Conservation (phyloP, 2,329 filamentous ascomycete species). For the Ramularia endophylla region DNA sequence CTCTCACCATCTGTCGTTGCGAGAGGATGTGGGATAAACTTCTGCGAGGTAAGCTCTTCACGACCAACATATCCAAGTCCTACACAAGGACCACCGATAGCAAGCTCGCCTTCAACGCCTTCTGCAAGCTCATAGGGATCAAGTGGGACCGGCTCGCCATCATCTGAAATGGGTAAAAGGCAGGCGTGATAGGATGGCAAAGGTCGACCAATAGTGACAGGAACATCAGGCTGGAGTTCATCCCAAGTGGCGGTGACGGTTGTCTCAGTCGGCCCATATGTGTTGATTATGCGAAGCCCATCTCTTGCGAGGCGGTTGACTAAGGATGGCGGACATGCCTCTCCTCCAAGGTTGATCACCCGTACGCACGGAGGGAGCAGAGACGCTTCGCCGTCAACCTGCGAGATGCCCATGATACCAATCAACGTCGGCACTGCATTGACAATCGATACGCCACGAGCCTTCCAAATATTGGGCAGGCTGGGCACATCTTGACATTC, state of each 20-base stretch:
- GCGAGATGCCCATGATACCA: slow-evolving; percentile 16
- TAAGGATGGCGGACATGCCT: slow-evolving; percentile 17
- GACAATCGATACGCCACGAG: slow-evolving; percentile 16
- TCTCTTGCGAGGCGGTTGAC: slow-evolving; percentile 17
- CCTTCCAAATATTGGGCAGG: slow-evolving; percentile 15
- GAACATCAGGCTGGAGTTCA: slow-evolving; percentile 15
- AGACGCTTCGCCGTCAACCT: slow-evolving; percentile 8
- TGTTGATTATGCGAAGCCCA: slow-evolving; percentile 19
- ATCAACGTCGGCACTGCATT: slow-evolving; percentile 22
- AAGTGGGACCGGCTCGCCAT: slow-evolving; percentile 1
- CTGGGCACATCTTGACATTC: slow-evolving; percentile 16
- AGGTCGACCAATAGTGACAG: slow-evolving; percentile 20
- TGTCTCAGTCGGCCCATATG: slow-evolving; percentile 21
- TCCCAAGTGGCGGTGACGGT: slow-evolving; percentile 19
- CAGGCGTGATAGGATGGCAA: slow-evolving; percentile 20
- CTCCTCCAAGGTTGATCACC: slow-evolving; percentile 20
- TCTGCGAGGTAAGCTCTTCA: slow-evolving; percentile 18
- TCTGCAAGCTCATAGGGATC: slow-evolving; percentile 12
- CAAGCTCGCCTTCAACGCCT: slow-evolving; percentile 18
- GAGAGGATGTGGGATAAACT: slow-evolving; percentile 21
- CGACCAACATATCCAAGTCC: slow-evolving; percentile 19
- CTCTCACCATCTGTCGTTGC: slow-evolving; percentile 9
- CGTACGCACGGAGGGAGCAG: slow-evolving; percentile 15
- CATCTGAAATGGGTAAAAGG: slow-evolving; percentile 15
- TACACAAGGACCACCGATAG: slow-evolving; percentile 20